Conservation (phyloP, 768 basidiomycete species). For the Pleurotus sapidus region DNA sequence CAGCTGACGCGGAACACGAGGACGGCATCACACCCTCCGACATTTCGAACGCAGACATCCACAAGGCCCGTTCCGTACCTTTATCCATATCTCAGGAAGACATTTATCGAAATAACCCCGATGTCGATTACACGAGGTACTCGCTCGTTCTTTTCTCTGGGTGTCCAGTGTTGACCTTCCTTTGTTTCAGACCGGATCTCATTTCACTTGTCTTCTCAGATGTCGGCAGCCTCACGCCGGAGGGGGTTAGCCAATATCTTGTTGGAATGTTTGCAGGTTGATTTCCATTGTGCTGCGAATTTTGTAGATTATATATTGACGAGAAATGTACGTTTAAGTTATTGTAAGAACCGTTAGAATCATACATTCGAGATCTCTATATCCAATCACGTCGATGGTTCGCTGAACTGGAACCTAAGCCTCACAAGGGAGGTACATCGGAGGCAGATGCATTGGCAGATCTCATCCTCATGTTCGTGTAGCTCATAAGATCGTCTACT, state of each 20-base stretch:
- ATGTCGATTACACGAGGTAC: conserved; percentile 92
- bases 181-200: conserved; percentile 69
- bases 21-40: conserved; percentile 9
- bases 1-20: conserved; percentile 5
- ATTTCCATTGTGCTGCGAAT: neutral
- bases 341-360: neutral
- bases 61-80: conserved; percentile 13
- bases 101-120: conserved; percentile 79
- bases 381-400: neutral
- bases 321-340: too few species aligned
- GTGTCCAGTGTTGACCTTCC: neutral
- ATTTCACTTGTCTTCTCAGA: conserved; percentile 95
- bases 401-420: too few species aligned
- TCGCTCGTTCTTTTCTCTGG: conserved; percentile 10
- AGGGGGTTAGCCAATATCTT: conserved; percentile 91
- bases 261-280: conserved; percentile 91
- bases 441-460: too few species aligned
- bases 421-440: too few species aligned
- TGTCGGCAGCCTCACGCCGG: conserved; percentile 88
- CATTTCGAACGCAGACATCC: conserved; percentile 9
- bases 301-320: too few species aligned
- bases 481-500: neutral
- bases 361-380: conserved; percentile 1
- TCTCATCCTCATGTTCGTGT: too few species aligned
- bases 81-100: conserved; percentile 73